phyloP scores from a whole-genome alignment of 2,329 filamentous ascomycete genomes.

The Xylaria sp. region DNA sequence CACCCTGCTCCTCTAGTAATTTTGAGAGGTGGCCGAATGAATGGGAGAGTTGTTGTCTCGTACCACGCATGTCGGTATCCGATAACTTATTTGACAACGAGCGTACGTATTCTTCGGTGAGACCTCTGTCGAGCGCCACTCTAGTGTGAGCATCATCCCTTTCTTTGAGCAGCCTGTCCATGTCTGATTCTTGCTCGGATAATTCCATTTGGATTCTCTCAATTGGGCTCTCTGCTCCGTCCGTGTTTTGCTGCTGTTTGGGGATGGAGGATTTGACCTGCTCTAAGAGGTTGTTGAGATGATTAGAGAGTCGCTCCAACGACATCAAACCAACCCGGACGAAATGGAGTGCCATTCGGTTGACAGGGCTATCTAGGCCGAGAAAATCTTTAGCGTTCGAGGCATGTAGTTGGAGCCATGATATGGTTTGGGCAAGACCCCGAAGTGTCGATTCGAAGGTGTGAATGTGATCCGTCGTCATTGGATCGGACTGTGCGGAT shows the following conservation, averaged over 20 bases:
- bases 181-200: neutral
- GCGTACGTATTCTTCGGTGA: conserved; percentile 10
- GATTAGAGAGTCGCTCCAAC: conserved; percentile 7
- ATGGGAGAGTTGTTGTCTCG: conserved; percentile 15
- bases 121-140: conserved; percentile 1
- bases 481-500: neutral
- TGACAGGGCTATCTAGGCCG: neutral
- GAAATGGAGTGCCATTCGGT: conserved; percentile 10
- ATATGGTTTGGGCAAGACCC: conserved; percentile 18
- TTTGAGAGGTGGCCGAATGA: conserved; percentile 21
- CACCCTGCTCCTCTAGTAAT: conserved; percentile 24
- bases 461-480: conserved; percentile 11
- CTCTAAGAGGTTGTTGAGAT: conserved; percentile 9
- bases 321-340: conserved; percentile 19
- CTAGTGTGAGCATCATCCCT: neutral
- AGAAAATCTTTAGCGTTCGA: neutral
- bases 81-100: conserved; percentile 12
- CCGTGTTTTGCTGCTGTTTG: neutral
- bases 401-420: conserved; percentile 13
- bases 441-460: conserved; percentile 12
- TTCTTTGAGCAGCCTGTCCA: neutral
- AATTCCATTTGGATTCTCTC: neutral
- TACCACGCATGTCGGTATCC: neutral
- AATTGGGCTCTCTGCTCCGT: neutral
- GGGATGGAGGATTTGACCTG: neutral